These are phyloP conservation scores for Pseudogymnoascus sp. DNA, from an alignment of 2,329 filamentous ascomycete genomes.

Conservation along the genomic window DNA sequence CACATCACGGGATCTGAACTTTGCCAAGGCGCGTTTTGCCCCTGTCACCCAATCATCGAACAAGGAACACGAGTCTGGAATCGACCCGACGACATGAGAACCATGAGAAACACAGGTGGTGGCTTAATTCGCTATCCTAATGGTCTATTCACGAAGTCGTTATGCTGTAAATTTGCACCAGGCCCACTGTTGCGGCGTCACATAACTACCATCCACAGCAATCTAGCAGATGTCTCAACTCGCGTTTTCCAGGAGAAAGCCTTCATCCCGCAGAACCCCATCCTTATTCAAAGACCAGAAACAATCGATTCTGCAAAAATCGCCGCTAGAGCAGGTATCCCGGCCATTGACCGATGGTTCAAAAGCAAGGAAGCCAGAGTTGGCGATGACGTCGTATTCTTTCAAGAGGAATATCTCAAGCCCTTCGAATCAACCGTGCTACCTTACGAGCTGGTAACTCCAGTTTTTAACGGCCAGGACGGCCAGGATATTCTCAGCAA, in stretches of 20 bases:
- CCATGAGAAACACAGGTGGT: background rate
- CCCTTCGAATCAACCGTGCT: conserved; percentile 41
- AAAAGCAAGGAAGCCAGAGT: background rate
- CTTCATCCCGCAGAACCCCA: conserved; percentile 45
- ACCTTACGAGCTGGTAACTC: conserved; percentile 47
- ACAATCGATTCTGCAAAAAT: background rate
- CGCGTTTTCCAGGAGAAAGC: conserved; percentile 44
- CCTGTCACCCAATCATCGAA: background rate
- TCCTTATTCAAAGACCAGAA: conserved; percentile 36
- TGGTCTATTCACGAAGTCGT: background rate
- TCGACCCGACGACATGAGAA: background rate
- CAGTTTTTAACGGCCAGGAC: background rate
- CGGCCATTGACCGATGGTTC: conserved; percentile 56
- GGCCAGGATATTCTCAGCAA: background rate
- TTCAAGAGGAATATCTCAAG: conserved; percentile 28
- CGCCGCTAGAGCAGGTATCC: conserved; percentile 37
- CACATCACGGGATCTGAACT: background rate
- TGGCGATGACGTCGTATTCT: background rate
- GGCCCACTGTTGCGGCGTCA: background rate
- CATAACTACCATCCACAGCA: conserved; percentile 7
- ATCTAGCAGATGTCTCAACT: conserved; percentile 25
- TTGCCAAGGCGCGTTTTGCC: background rate
- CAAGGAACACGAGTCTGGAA: background rate
- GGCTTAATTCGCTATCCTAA: background rate
- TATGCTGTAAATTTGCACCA: background rate